Base-by-base conservation (phyloP, 2,329 filamentous ascomycete species). In the Diaporthe nobilis region DNA sequence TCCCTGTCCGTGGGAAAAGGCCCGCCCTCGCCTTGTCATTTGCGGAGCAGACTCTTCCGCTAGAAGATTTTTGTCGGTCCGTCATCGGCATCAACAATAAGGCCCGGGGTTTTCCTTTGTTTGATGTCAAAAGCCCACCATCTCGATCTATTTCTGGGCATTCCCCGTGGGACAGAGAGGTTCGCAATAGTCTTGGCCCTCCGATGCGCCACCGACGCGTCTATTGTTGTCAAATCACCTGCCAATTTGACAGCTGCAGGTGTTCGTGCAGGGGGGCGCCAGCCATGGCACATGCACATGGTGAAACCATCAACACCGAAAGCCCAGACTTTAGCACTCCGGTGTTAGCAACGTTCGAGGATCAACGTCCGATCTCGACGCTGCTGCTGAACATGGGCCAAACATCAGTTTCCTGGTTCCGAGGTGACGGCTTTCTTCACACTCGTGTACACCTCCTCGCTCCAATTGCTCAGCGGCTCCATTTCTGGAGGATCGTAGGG, bases 41-140 rank as follows among this genome's bases (percentile, higher is more conserved):
- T 51, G 70, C 57, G 71, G 71, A 72, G 71, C 44, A 63, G 31
- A 42, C 44, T 42, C 44, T 63, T 39, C 71, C 71, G 44, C 71
- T 44, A 53, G 49, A 72, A 63, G 42, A 72, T 31, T 72, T 49
- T 68, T 68, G 63, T 68, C 63, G 63, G 63, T 68, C 63, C 63
- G 63, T 68, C 47, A 68, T 68, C 63, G 63, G 63, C 63, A 68
- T n/a, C 47, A 53, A 68, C 47, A 68, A 53, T 20, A 25, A 53
- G 63, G 28, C 34, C 63, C 63, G 63, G 44, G 47, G 34, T 20
- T 12, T 49, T 49, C 42, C 12, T n/a, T n/a, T 42, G 37, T 67
- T n/a, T 65, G 25, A 67, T 49, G 61, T 65, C 39, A 31, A 31
- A n/a, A 65, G 10, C n/a, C 61, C 42, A 49, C 61, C 37, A 61